Percentiles rank a stretch among this genome's conserved stretches.
Conservation (phyloP, 176 grass and related monocot species). For the Saccharum officinarum region DNA sequence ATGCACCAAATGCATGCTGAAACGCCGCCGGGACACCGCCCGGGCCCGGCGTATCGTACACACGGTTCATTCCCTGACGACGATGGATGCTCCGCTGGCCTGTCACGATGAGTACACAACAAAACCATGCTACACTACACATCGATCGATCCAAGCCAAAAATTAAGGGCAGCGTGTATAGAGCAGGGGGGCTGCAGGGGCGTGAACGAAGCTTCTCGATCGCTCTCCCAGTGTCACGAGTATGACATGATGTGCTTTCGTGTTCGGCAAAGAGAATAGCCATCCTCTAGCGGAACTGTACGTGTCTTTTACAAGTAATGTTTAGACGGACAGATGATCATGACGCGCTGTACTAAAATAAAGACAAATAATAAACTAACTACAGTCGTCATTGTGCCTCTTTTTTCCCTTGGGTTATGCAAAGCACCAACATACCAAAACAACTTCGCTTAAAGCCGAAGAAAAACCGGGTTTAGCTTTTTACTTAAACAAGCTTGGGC, state of each 20-base stretch:
- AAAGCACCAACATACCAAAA: neutral
- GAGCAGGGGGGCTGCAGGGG: too few relatives aligned
- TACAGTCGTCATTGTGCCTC: neutral
- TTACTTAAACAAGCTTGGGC: too few relatives aligned
- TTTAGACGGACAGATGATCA: neutral
- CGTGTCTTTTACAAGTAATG: constrained; percentile 5
- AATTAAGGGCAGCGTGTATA: neutral
- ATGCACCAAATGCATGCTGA: too few relatives aligned
- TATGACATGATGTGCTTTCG: neutral
- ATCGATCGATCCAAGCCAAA: neutral
- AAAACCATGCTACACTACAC: neutral
- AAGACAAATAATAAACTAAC: neutral
- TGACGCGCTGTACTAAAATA: neutral
- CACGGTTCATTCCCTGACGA: too few relatives aligned
- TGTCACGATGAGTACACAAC: neutral
- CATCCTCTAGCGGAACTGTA: too few relatives aligned
- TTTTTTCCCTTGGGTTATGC: neutral
- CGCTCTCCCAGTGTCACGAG: neutral
- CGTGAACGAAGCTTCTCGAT: too few relatives aligned
- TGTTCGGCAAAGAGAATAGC: neutral
- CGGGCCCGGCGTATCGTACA: too few relatives aligned
- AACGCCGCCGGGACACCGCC: too few relatives aligned
- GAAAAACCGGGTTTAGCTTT: neutral
- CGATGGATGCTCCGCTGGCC: neutral
- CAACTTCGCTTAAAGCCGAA: neutral